Percentiles rank a stretch among this genome's conserved stretches.
Conservation (phyloP, 768 basidiomycete species). For the Crucibulum laeve region DNA sequence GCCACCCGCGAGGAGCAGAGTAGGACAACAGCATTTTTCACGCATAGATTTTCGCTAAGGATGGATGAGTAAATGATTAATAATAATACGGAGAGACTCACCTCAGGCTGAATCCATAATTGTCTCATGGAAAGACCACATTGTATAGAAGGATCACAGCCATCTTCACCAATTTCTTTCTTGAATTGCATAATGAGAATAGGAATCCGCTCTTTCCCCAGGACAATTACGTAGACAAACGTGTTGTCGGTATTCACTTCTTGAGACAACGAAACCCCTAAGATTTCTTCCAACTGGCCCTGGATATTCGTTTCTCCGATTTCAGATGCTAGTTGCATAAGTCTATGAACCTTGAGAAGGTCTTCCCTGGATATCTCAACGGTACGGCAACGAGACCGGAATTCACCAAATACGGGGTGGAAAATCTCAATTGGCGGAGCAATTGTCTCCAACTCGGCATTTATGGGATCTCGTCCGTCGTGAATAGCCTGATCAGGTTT, state of each 20-base stretch:
- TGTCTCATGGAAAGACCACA: neutral
- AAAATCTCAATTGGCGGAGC: neutral
- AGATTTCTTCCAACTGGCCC: neutral
- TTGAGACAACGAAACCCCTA: neutral
- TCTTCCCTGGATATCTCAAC: neutral
- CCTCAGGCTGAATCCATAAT: neutral
- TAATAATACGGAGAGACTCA: neutral
- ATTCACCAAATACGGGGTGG: neutral
- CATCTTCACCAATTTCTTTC: slow-evolving; percentile 1
- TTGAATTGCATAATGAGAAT: neutral
- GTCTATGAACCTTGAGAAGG: neutral
- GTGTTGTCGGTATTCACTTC: neutral
- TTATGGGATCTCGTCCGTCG: neutral
- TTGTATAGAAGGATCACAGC: slow-evolving; percentile 1
- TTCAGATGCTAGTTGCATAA: neutral
- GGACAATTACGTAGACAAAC: neutral
- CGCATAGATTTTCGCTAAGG: slow-evolving; percentile 5
- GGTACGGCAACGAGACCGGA: neutral
- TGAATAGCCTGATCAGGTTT: neutral
- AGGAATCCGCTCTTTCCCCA: neutral
- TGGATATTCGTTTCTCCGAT: too few species aligned
- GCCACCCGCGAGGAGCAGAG: slow-evolving; percentile 11
- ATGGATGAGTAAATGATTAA: neutral
- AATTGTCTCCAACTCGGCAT: neutral
- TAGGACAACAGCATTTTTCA: slow-evolving; percentile 16